Conservation (phyloP, 768 basidiomycete genomes). For the Dioszegia aurantiaca region DNA sequence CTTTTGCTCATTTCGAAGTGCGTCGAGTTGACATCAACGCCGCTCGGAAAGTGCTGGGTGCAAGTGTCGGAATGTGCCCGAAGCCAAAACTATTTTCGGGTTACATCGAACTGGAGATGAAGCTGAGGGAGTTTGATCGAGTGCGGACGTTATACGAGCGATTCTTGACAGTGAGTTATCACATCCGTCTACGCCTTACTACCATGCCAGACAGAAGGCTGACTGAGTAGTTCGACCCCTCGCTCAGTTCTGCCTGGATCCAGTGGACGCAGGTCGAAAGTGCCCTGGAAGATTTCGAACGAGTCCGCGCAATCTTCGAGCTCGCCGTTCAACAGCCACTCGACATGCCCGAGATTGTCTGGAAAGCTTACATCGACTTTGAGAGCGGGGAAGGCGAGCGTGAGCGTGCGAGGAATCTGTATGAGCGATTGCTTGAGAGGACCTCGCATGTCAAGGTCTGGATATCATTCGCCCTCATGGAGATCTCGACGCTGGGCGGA, state of each 20-base stretch:
- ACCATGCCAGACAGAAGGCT: neutral
- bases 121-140: conserved; percentile 87
- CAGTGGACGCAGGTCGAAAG: conserved; percentile 89
- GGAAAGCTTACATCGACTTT: conserved; percentile 85
- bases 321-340: conserved; percentile 81
- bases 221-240: conserved; percentile 69
- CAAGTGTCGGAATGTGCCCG: conserved; percentile 90
- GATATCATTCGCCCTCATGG: conserved; percentile 92
- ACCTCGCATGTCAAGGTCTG: conserved; percentile 94
- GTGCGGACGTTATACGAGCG: conserved; percentile 89
- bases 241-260: conserved; percentile 92
- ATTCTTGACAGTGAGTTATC: conserved; percentile 72
- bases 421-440: conserved; percentile 77
- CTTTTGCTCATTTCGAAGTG: conserved; percentile 89
- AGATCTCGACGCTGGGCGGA: conserved; percentile 62
- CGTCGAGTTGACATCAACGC: conserved; percentile 74
- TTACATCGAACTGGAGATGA: conserved; percentile 59
- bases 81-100: conserved; percentile 90
- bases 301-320: conserved; percentile 91
- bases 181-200: neutral
- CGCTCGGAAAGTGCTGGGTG: conserved; percentile 84
- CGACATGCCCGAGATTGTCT: conserved; percentile 79
- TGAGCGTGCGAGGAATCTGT: conserved; percentile 74
- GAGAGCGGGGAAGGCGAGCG: conserved; percentile 92
- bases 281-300: conserved; percentile 77